These are phyloP conservation scores for Pichia sporocuriosa DNA, from an alignment of 805 yeast species.

Conservation along the genomic window DNA sequence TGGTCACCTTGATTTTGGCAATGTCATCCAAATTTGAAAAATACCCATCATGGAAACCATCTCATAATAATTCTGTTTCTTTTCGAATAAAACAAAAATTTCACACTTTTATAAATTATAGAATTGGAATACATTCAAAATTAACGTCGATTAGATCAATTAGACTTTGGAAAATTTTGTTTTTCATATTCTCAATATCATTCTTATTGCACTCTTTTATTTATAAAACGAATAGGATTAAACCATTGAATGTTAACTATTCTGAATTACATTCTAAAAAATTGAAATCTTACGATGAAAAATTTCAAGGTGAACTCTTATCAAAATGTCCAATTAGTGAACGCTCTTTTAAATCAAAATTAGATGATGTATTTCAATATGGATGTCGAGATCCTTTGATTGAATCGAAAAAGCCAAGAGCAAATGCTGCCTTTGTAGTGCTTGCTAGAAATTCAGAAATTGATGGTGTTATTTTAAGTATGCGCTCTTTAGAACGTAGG, in stretches of 20 bases:
- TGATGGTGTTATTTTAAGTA: slow-evolving; percentile 66
- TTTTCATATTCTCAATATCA: background rate
- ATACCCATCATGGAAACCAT: slow-evolving; percentile 4
- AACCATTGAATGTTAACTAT: slow-evolving; percentile 5
- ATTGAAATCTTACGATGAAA: slow-evolving; percentile 14
- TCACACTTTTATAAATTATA: background rate
- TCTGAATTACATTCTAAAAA: slow-evolving; percentile 7
- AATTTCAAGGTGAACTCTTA: slow-evolving; percentile 13
- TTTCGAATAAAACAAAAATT: slow-evolving; percentile 2
- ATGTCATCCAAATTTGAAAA: no score
- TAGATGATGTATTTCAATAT: slow-evolving; percentile 27
- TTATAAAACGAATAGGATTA: background rate
- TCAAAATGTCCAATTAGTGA: slow-evolving; percentile 22
- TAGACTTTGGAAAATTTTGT: slow-evolving; percentile 5
- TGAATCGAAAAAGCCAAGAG: slow-evolving; percentile 34
- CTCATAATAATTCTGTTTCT: background rate
- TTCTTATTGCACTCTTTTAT: background rate
- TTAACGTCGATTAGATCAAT: background rate
- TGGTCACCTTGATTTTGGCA: no score
- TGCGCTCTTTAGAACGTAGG: slow-evolving; percentile 73
- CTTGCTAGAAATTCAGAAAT: slow-evolving; percentile 77
- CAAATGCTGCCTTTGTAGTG: slow-evolving; percentile 81
- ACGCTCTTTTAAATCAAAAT: slow-evolving; percentile 19
- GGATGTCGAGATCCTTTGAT: slow-evolving; percentile 29
- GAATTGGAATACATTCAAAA: background rate